Evolutionary conservation across 805 yeast species (phyloP), one percentile per base, ranked within the genome.

Genomic region (Candida multigemmis): DNA sequence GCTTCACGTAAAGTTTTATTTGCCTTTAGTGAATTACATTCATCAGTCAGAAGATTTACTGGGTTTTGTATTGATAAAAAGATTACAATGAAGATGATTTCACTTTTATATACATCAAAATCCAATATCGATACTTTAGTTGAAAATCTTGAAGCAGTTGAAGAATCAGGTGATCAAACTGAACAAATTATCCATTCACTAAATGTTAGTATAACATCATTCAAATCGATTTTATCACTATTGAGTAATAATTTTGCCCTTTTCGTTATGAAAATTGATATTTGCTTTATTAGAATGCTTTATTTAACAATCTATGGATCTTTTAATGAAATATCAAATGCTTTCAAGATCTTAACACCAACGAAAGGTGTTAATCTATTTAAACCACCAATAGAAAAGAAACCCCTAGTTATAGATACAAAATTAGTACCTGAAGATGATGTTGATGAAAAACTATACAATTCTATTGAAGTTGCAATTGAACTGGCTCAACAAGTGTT

Each of bases 401-500:
- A 26, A 16, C 26, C 28, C 6, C 30, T 25, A 21, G 22, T 28
- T 6, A 25, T 30, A 12, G 35, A 16, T 25, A 13, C 14, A 14
- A 19, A 23, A 7, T 16, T 16, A 4, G 37, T 28, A n/a, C 24
- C 20, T 23, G 56, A 54, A 15, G 61, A 64, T 10, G 78, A 72
- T 17, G 68, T 74, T 16, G 94, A 83, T 44, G 73, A 68, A 22
- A 77, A 74, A 38, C 53, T 83, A 26, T 79, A 78, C 40, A 72
- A 70, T 18, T 71, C 82, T 12, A 62, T 83, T 22, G 69, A 64
- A 16, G 59, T 64, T 11, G 85, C 87, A 1, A 69, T 81, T 2
- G 47, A 63, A 10, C 69, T 80, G 28, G 87, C 94, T 2, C 81
- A 74, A 40, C 70, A 71, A n/a, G 94, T 84, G 2, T 77, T 80